Evolutionary conservation across 176 grass and related monocot species (phyloP).

Genomic region (Paspalum vaginatum): DNA sequence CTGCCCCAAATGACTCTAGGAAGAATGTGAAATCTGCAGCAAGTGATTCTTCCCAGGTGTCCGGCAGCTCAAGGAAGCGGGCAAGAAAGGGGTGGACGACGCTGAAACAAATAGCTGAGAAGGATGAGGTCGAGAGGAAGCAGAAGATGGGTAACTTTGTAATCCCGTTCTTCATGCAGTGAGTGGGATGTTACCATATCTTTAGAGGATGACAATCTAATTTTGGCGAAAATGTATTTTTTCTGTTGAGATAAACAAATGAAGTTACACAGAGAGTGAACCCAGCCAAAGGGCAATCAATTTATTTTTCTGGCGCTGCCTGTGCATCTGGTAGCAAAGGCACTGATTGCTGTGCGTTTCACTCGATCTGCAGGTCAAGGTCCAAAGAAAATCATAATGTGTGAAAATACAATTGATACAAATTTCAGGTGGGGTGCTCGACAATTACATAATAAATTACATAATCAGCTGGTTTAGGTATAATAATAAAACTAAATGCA

Average conservation of each 20-base stretch:
- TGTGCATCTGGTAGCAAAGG: too few species aligned
- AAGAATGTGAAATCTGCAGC: conserved; percentile 25
- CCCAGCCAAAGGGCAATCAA: neutral
- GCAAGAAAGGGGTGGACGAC: conserved; percentile 75
- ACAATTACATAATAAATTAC: neutral
- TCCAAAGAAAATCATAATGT: neutral
- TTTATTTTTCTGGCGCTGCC: neutral
- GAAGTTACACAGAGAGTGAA: neutral
- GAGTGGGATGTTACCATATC: neutral
- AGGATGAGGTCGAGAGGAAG: conserved; percentile 55
- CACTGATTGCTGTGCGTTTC: neutral
- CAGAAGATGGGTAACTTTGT: conserved; percentile 61
- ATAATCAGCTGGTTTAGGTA: neutral
- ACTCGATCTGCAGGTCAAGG: neutral
- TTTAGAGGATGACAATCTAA: neutral
- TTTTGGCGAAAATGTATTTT: neutral
- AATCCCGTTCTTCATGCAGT: conserved; percentile 67
- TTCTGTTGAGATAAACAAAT: neutral
- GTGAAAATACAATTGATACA: neutral
- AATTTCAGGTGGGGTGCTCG: neutral
- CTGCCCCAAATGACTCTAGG: conserved; percentile 3
- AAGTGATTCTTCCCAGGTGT: conserved; percentile 11
- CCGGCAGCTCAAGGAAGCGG: conserved; percentile 64
- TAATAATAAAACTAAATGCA: neutral
- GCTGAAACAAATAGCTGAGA: conserved; percentile 75